Base-by-base conservation (phyloP, 2,329 filamentous ascomycete genomes). In the Xylogone sp. region DNA sequence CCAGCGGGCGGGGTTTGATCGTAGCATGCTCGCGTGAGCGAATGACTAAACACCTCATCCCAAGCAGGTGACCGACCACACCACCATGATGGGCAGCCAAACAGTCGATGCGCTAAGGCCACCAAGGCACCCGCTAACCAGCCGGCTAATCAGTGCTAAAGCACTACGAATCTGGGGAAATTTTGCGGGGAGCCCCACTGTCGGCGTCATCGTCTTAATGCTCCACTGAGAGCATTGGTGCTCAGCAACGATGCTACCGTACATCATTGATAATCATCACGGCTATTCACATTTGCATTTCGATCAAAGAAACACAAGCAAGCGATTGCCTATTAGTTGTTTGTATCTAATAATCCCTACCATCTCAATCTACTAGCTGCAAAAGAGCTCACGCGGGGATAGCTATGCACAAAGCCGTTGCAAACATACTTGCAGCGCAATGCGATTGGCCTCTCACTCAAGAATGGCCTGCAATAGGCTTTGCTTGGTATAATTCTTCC, bases 401-500 rank as follows among this genome's bases (percentile, higher is more conserved):
- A n/a, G n/a, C n/a, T n/a, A n/a, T 31, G 27, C 27, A 31, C 8
- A 39, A 39, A 18, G n/a, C 13, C 34, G 34, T 16, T 39, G 12
- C 34, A 39, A 18, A 39, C 34, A 5, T 39, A 9, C 12, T 7
- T 16, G 6, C 5, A 39, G 10, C 34, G 8, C n/a, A 27, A 27
- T 27, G 6, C 10, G 10, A 6, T 27, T 10, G 6, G 10, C 24
- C 24, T 39, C 34, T 5, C 34, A 16, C 19, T 42, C 52, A 63
- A 22, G 45, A 54, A 54, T 64, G 61, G 3, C 70, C 70, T 13
- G 31, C 31, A 51, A 72, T 59, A 34, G 54, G 53, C 66, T 76
- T 76, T 0, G 75, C 71, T 31, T 71, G 49, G 65, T 82, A 82
- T n/a, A 70, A 65, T 64, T 79, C 77, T 63, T 81, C 78, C 46